A percentile compares a stretch with the other conserved stretches of the same genome.
Conservation (phyloP, 768 basidiomycete genomes). For the Auricularia auricula-judae region DNA sequence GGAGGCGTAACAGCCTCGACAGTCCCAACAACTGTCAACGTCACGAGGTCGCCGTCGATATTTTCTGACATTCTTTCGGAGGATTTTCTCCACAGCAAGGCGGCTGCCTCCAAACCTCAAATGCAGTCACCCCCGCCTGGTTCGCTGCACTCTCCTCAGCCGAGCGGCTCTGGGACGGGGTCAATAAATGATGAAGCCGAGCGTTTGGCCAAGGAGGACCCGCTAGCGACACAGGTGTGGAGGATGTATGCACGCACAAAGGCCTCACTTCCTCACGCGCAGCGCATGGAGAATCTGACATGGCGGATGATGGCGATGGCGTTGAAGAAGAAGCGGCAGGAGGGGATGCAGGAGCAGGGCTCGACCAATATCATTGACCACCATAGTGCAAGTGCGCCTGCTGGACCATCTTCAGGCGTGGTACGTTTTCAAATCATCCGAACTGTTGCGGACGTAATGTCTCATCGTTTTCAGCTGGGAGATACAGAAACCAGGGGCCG, state of each 20-base stretch:
- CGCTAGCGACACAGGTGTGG: conserved; percentile 93
- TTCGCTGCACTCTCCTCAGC: conserved; percentile 47
- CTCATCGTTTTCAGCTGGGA: background rate
- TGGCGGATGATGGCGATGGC: conserved; percentile 99
- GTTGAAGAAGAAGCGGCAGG: conserved; percentile 78
- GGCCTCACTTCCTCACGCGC: conserved; percentile 80
- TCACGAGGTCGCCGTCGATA: conserved; percentile 31
- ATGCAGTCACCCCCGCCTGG: conserved; percentile 25
- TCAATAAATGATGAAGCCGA: conserved; percentile 44
- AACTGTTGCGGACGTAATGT: background rate
- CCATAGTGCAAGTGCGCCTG: background rate
- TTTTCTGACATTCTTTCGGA: conserved; percentile 63
- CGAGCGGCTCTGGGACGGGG: conserved; percentile 32
- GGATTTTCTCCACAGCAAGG: conserved; percentile 39
- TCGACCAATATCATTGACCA: conserved; percentile 1
- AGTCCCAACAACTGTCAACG: conserved; percentile 21
- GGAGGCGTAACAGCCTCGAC: conserved; percentile 20
- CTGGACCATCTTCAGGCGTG: background rate
- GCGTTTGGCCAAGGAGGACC: conserved; percentile 70
- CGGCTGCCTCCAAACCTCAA: conserved; percentile 30
- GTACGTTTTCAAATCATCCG: background rate
- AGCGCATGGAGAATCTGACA: conserved; percentile 95
- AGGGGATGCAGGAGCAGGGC: conserved; percentile 26
- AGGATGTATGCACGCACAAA: conserved; percentile 89
- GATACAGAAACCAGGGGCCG: conserved; percentile 51